Base-by-base conservation (phyloP, 257 asterid species). In the Cynanchum wilfordii region DNA sequence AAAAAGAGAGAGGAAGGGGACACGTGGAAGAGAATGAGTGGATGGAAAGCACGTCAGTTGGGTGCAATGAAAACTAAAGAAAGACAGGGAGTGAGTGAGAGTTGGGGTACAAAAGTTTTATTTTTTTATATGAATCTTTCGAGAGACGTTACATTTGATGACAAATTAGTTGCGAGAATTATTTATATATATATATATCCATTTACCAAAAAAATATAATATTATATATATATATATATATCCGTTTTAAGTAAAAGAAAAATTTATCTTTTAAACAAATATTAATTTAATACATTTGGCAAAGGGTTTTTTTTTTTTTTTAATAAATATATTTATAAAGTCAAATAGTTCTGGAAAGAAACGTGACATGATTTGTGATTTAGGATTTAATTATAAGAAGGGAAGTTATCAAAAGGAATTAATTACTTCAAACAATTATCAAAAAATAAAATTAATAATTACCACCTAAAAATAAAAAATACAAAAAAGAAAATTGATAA, bases 71-170 rank as follows among this genome's bases (percentile, higher is more conserved):
- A 42, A 6, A 36, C 38, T 33, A 36, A 36, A 3, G 5, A 49
- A n/a, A 24, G 68, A 38, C 16, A 40, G 74, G 10, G 66, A 25
- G 19, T 58, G 29, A 33, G 15, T 73, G 58, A 45, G 68, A 62
- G 16, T n/a, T 42, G 50, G 45, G n/a, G 1, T 38, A 12, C 54
- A 1, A 36, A 49, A 33, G 57, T 22, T n/a, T 20, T 29, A 11
- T 54, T 20, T 54, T 51, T 7, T 20, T 19, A n/a, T 20, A 45
- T 74, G 80, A 73, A 78, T 75, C 78, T 75, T 82, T 25, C 56
- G 63, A 72, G 62, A 62, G 77, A 75, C 80, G 82, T 81, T 79
- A 75, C 78, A 16, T 68, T 54, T 78, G 70, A 66, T 40, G 79
- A 78, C 68, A 76, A 63, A 57, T 27, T 47, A 67, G 69, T 29